Evolutionary conservation across 345 rosid species (phyloP), one percentile per base, ranked within the genome.

Genomic region (Cochlearia excelsa): DNA sequence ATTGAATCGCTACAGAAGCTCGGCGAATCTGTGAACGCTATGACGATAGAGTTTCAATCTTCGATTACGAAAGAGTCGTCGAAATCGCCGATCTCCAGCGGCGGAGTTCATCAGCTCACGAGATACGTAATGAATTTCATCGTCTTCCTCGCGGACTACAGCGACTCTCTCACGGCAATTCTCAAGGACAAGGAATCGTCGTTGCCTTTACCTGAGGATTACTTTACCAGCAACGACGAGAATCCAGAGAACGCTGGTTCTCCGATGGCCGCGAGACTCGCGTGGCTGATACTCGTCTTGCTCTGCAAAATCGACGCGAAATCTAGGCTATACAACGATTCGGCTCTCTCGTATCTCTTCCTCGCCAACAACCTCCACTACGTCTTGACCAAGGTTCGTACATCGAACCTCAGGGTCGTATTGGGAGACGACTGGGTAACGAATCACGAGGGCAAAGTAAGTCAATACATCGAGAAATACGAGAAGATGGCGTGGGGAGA

Each of bases 271-370:
- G 40, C 62, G 6, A 68, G 87, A 42, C 10, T 90, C 3, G 84
- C 88, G 1, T 87, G 95, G 95, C 62, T 87, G 2, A 66, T 85
- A 28, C 87, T 90, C n/a, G 68, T 90, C 29, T 37, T 87, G 41
- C 75, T 90, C 2, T 90, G 95, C 74, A 90, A 90, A 48, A 71
- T 90, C 59, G 95, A 90, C 71, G 69, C 82, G n/a, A 85, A 72
- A 45, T 82, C 90, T 6, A 72, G 77, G 46, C 39, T 51, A 2
- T 83, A 87, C 83, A 83, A 75, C 28, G 82, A 87, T 60, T 78
- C 61, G 35, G 72, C 88, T 7, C 82, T 79, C 7, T 83, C 95
- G 0, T 85, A 90, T 66, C 75, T 90, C 31, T 90, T 85, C 75
- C 48, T 90, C 1, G 88, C 95, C 5, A 90, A 85, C 67, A 90